Evolutionary conservation across 805 yeast species (phyloP).

Genomic region (Suhomyces sp.): DNA sequence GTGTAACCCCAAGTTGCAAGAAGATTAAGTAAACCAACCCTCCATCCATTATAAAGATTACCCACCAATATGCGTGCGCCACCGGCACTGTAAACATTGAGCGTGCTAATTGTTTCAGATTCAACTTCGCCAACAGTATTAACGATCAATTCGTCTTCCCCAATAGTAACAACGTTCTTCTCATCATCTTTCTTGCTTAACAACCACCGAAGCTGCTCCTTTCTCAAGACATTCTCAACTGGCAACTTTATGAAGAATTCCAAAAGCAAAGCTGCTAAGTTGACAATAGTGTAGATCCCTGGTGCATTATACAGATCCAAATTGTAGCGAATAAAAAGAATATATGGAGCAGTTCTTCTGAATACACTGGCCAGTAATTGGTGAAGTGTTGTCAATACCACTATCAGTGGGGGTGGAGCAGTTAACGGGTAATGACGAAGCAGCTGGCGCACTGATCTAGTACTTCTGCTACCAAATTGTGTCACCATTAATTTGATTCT

Average conservation of each 20-base stretch:
- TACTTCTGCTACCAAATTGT: slow-evolving; percentile 44
- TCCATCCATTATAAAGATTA: slow-evolving; percentile 80
- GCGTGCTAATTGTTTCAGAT: too few relatives aligned
- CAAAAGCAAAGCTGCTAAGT: slow-evolving; percentile 58
- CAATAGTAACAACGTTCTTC: slow-evolving; percentile 42
- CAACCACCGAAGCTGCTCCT: slow-evolving; percentile 76
- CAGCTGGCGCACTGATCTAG: slow-evolving; percentile 71
- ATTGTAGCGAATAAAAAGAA: slow-evolving; percentile 58
- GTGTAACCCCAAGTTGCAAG: slow-evolving; percentile 81
- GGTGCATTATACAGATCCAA: slow-evolving; percentile 69
- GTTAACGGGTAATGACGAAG: slow-evolving; percentile 59
- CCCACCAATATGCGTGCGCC: slow-evolving; percentile 26
- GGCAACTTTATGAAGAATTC: slow-evolving; percentile 82
- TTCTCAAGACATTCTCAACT: slow-evolving; percentile 77
- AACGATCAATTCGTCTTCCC: slow-evolving; percentile 55
- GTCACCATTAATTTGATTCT: slow-evolving; percentile 77
- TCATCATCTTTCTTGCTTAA: slow-evolving; percentile 39
- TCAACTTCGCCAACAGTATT: slow-evolving; percentile 31
- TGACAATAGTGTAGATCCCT: slow-evolving; percentile 53
- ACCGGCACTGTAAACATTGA: slow-evolving; percentile 11
- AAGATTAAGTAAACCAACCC: slow-evolving; percentile 75
- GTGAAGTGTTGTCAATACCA: slow-evolving; percentile 54
- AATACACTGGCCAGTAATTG: slow-evolving; percentile 60
- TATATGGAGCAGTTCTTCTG: slow-evolving; percentile 63
- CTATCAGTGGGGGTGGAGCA: slow-evolving; percentile 49